Percentiles rank a stretch among this genome's conserved stretches.
Evolutionary conservation across 2,329 filamentous ascomycete species (phyloP).

Genomic region (Coleophoma eucalyptorum): DNA sequence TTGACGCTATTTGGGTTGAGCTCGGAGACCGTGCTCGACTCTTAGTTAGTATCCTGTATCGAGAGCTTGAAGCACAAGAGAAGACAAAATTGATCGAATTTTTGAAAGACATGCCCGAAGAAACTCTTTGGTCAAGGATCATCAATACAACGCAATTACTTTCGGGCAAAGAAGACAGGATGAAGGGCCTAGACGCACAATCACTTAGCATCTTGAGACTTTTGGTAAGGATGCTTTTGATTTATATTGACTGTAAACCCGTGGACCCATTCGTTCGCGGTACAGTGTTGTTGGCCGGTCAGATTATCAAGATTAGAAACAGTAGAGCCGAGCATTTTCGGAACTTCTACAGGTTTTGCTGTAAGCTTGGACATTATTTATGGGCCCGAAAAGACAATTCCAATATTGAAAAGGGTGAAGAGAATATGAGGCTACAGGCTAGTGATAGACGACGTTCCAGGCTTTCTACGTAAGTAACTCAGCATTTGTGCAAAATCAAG

Average conservation of each 20-base stretch:
- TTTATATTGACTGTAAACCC: background rate
- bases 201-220: background rate
- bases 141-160: conserved; percentile 7
- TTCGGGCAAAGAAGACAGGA: background rate
- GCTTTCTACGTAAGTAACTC: background rate
- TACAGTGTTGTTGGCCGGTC: too few relatives aligned
- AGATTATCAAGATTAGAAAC: background rate
- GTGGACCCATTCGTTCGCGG: background rate
- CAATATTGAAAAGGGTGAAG: conserved; percentile 13
- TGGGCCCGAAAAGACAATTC: background rate
- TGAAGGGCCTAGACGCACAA: too few relatives aligned
- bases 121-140: conserved; percentile 13
- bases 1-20: background rate
- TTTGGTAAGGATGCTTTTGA: background rate
- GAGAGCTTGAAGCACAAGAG: background rate
- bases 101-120: conserved; percentile 8
- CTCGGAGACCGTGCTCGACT: background rate
- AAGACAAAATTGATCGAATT: conserved; percentile 6
- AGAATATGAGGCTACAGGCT: conserved; percentile 25
- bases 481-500: too few relatives aligned
- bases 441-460: conserved; percentile 34
- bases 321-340: conserved; percentile 1
- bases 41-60: background rate
- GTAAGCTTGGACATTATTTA: conserved; percentile 6
- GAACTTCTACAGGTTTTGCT: conserved; percentile 10